Conservation (phyloP, 345 rosid genomes). For the Dovyalis caffra region DNA sequence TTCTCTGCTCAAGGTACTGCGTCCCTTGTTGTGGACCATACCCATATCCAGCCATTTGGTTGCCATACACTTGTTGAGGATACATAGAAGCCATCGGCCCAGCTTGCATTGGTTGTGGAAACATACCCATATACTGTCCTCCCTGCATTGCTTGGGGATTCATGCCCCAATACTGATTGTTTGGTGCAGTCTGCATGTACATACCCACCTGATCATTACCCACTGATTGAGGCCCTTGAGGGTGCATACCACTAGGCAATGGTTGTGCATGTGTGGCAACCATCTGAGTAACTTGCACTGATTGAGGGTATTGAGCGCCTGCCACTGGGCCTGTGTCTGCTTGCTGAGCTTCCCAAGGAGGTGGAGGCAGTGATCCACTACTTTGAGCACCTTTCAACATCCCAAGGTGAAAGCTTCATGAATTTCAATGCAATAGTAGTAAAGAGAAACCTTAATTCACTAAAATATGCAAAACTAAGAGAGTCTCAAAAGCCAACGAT, state of each 20-base stretch:
- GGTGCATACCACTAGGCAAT: conserved; percentile 34
- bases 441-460: neutral
- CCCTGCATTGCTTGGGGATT: conserved; percentile 55
- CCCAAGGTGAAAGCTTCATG: conserved; percentile 19
- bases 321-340: conserved; percentile 53
- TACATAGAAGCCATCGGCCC: conserved; percentile 47
- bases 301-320: conserved; percentile 59
- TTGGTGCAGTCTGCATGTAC: conserved; percentile 48
- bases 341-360: conserved; percentile 95
- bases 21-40: conserved; percentile 63
- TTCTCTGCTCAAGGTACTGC: conserved; percentile 70
- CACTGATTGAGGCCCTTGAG: conserved; percentile 47
- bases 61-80: conserved; percentile 66
- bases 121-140: conserved; percentile 59
- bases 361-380: conserved; percentile 70
- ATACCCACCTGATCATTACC: conserved; percentile 58
- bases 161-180: conserved; percentile 41
- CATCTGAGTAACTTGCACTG: conserved; percentile 56
- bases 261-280: conserved; percentile 46
- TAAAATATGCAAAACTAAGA: neutral
- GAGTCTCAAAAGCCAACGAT: neutral
- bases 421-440: neutral
- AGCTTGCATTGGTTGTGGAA: conserved; percentile 47
- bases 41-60: conserved; percentile 71
- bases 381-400: conserved; percentile 57